Base-by-base conservation (phyloP, 2,329 filamentous ascomycete species). In the Penicillium sp. region DNA sequence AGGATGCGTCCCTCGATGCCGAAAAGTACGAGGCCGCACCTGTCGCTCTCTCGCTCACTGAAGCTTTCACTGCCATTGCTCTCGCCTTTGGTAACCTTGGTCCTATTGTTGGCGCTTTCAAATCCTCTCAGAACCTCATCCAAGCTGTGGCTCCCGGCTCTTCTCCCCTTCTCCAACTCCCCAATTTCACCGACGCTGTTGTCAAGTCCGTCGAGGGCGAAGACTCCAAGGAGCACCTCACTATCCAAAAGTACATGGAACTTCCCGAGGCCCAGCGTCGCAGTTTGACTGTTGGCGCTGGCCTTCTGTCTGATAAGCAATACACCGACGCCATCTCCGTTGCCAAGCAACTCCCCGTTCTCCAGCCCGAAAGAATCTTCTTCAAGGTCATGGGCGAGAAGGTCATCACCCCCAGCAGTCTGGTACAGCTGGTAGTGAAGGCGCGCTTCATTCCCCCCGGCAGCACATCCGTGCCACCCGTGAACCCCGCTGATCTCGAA, bases 311-410 rank as follows among this genome's bases (percentile, higher is more conserved):
- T 4, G 87, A 91, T 62, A 75, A 84, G 56, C 86, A 97, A 72
- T 96, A 96, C 75, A 79, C 85, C 60, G 83, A 87, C 40, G 89
- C 89, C 36, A 81, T 96, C 56, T 76, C 77, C 44, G 88, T 97
- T 29, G 92, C 92, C 27, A 86, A 86, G 65, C 91, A 97, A 75
- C 82, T 99, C 27, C 94, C 94, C 1, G 84, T 86, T 60, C 81
- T 99, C 52, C 84, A 89, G 54, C 86, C 99, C 10, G 91, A 91
- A 68, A 95, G 92, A 77, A 91, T 92, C 7, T 99, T 96, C 77
- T 99, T 99, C 86, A 99, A 99, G 81, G 95, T 99, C 43, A 88
- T 91, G 49, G 94, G 94, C 70, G 95, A 99, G 77, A 90, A 89
- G 62, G 89, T 88, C 72, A 91, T 99, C 68, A 96, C 93, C 31